These are phyloP conservation scores for Macrocybe gigantea DNA, from an alignment of 768 basidiomycete genomes.

Conservation along the genomic window DNA sequence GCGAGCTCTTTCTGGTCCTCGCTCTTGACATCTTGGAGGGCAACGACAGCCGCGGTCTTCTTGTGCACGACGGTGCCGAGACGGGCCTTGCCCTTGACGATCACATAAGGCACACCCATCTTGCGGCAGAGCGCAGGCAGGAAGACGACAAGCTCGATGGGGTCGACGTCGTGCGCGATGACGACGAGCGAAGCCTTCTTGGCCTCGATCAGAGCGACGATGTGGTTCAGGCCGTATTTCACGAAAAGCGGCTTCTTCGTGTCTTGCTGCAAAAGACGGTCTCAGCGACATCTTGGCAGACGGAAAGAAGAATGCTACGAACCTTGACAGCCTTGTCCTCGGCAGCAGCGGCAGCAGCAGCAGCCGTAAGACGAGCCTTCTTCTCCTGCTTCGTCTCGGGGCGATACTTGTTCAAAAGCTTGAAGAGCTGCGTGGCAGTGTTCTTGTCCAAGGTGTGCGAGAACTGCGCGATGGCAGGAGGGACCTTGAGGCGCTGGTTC, in stretches of 20 bases:
- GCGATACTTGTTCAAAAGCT: constrained; percentile 95
- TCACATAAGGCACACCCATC: constrained; percentile 99
- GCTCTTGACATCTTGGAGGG: constrained; percentile 89
- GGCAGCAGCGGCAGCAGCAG: constrained; percentile 74
- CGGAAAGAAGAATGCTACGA: not conserved
- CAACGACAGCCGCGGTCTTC: constrained; percentile 92
- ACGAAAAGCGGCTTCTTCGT: constrained; percentile 92
- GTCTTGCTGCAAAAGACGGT: constrained; percentile 37
- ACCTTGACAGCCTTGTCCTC: constrained; percentile 60
- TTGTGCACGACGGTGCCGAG: constrained; percentile 98
- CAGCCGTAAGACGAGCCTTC: constrained; percentile 82
- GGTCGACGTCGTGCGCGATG: constrained; percentile 98
- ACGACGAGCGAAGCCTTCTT: constrained; percentile 96
- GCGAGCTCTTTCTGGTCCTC: constrained; percentile 93
- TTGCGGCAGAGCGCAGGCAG: constrained; percentile 97
- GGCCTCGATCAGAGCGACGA: constrained; percentile 90
- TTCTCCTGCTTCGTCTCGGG: constrained; percentile 96
- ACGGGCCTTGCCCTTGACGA: constrained; percentile 97
- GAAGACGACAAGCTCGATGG: constrained; percentile 98
- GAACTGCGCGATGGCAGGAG: constrained; percentile 97
- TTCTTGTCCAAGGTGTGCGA: constrained; percentile 98
- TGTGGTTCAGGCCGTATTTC: constrained; percentile 97
- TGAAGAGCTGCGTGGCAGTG: constrained; percentile 97
- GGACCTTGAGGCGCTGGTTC: constrained; percentile 95
- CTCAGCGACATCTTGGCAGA: not conserved